A percentile compares a stretch with the other conserved stretches of the same genome.
Evolutionary conservation across 2,329 filamentous ascomycete genomes (phyloP).

Genomic region (Ophiostoma triangulosporum): DNA sequence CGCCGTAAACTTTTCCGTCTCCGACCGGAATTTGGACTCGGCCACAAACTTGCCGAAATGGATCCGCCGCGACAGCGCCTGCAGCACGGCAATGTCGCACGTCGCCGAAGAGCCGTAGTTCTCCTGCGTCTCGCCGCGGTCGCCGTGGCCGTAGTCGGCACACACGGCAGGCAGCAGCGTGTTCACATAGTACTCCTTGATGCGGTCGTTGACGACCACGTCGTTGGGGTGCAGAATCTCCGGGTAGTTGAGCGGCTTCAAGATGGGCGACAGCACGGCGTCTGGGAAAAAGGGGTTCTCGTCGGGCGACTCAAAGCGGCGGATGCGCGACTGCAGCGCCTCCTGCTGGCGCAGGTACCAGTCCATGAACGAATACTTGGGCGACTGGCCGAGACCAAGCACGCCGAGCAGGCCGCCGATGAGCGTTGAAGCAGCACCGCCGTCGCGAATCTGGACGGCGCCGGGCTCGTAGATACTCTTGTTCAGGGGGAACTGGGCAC

Average conservation of each 20-base stretch:
- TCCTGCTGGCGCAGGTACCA: conserved; percentile 90
- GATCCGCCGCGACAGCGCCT: conserved; percentile 78
- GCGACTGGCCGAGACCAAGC: neutral
- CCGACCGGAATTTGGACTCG: conserved; percentile 82
- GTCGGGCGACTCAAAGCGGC: conserved; percentile 90
- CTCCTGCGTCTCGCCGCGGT: conserved; percentile 75
- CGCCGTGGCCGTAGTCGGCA: conserved; percentile 58
- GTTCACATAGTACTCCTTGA: conserved; percentile 74
- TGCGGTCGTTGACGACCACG: conserved; percentile 79
- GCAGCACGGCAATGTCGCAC: conserved; percentile 78
- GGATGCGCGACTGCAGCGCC: conserved; percentile 78
- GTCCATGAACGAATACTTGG: conserved; percentile 68
- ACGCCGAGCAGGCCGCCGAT: neutral
- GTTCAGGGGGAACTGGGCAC: conserved; percentile 94
- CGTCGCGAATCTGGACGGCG: conserved; percentile 62
- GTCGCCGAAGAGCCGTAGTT: conserved; percentile 92
- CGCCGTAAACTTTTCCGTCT: conserved; percentile 65
- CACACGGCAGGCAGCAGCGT: conserved; percentile 76
- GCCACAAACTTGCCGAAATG: conserved; percentile 99
- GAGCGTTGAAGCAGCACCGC: neutral
- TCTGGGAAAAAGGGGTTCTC: conserved; percentile 95
- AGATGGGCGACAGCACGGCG: conserved; percentile 62
- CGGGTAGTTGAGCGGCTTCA: conserved; percentile 82
- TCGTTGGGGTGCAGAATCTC: conserved; percentile 74
- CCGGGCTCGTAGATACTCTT: conserved; percentile 71